Conservation (phyloP, 176 grass and related monocot species). For the Oryza officinalis region DNA sequence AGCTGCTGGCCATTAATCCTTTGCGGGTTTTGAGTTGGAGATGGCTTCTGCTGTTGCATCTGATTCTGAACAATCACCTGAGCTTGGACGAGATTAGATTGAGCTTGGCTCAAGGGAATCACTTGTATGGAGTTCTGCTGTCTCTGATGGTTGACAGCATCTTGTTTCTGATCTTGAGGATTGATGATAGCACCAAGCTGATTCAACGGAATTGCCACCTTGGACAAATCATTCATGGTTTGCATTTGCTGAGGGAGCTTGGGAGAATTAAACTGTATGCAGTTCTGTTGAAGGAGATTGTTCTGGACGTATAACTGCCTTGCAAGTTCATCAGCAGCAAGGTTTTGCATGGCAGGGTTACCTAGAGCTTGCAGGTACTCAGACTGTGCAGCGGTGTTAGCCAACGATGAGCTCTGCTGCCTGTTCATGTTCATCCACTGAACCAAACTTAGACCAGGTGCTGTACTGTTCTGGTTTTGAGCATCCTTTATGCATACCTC, state of each 20-base stretch:
- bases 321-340: constrained; percentile 66
- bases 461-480: constrained; percentile 73
- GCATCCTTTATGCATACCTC: constrained; percentile 90
- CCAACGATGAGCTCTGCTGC: constrained; percentile 72
- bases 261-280: constrained; percentile 63
- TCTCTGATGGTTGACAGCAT: constrained; percentile 51
- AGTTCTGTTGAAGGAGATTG: constrained; percentile 78
- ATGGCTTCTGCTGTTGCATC: constrained; percentile 56
- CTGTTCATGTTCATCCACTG: constrained; percentile 99
- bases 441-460: constrained; percentile 86
- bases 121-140: constrained; percentile 55
- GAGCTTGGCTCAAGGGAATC: constrained; percentile 67
- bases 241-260: constrained; percentile 75
- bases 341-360: constrained; percentile 79
- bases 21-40: constrained; percentile 48
- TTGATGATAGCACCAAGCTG: constrained; percentile 53
- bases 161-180: constrained; percentile 72
- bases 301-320: constrained; percentile 79
- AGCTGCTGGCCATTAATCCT: constrained; percentile 26
- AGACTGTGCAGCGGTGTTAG: constrained; percentile 53
- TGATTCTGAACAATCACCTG: constrained; percentile 80
- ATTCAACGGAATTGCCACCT: constrained; percentile 50
- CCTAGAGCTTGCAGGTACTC: constrained; percentile 75
- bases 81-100: constrained; percentile 63
- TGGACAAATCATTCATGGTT: constrained; percentile 57